Evolutionary conservation across 805 yeast genomes (phyloP).

Genomic region (Kuraishia molischiana): DNA sequence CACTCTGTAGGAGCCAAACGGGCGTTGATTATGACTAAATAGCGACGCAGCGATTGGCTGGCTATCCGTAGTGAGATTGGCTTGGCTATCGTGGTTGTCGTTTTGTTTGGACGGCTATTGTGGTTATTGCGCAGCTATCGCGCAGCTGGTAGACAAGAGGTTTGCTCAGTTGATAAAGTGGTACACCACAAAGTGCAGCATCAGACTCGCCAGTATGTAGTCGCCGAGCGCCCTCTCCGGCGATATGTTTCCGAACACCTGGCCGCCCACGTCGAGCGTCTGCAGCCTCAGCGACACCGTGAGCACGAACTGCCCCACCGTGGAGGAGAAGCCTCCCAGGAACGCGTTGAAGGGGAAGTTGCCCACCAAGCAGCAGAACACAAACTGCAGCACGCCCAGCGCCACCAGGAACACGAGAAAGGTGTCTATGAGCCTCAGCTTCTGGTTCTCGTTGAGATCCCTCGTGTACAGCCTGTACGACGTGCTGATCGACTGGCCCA

Average conservation of each 20-base stretch:
- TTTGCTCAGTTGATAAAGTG: constrained; percentile 74
- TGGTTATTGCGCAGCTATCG: not conserved
- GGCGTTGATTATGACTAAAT: no score
- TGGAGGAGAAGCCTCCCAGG: constrained; percentile 81
- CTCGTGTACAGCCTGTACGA: constrained; percentile 22
- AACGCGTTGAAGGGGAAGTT: constrained; percentile 97
- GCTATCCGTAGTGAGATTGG: no score
- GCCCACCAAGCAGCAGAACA: constrained; percentile 68
- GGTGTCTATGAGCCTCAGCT: constrained; percentile 61
- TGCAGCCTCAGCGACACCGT: constrained; percentile 79
- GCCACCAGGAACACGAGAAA: constrained; percentile 68
- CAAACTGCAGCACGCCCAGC: constrained; percentile 71
- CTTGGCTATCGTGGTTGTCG: no score
- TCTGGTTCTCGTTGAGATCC: constrained; percentile 21
- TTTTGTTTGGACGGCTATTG: not conserved
- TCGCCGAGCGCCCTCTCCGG: constrained; percentile 72
- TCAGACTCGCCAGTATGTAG: constrained; percentile 75
- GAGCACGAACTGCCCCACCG: constrained; percentile 94
- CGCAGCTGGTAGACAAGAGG: no score
- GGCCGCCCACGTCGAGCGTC: constrained; percentile 20
- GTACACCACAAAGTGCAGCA: constrained; percentile 78
- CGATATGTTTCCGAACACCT: constrained; percentile 13
- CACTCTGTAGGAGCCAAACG: no score
- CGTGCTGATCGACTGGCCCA: constrained; percentile 18
- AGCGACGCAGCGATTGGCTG: no score